phyloP scores from a whole-genome alignment of 345 rosid species.

The Eutrema yunnanense region DNA sequence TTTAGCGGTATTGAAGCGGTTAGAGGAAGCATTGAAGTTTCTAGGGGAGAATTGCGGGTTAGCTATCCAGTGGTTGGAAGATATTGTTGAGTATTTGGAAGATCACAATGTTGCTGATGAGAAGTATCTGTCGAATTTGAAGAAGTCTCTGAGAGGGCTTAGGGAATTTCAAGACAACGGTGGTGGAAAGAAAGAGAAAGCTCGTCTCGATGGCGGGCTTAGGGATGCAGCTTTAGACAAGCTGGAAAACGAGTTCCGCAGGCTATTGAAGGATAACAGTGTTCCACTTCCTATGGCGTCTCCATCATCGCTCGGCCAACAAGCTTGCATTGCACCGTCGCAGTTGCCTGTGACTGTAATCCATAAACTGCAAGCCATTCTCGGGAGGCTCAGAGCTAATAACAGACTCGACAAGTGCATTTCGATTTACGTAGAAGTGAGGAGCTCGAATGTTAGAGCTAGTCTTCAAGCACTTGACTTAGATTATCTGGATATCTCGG shows the following conservation, averaged over 20 bases:
- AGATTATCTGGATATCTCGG: conserved; percentile 89
- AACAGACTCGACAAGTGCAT: conserved; percentile 76
- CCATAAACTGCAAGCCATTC: conserved; percentile 86
- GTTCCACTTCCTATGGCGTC: conserved; percentile 91
- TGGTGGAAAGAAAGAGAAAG: conserved; percentile 21
- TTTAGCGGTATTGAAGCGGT: conserved; percentile 76
- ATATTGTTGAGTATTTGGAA: conserved; percentile 91
- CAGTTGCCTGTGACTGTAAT: conserved; percentile 81
- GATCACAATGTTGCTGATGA: conserved; percentile 80
- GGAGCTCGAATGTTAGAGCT: conserved; percentile 81
- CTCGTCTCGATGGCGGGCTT: conserved; percentile 80
- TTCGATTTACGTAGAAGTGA: conserved; percentile 81
- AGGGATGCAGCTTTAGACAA: conserved; percentile 75
- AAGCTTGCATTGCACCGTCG: conserved; percentile 79
- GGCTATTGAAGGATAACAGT: conserved; percentile 76
- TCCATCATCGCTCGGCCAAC: conserved; percentile 47
- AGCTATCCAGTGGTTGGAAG: conserved; percentile 98
- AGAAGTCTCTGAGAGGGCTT: conserved; percentile 57
- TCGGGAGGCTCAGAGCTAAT: conserved; percentile 83
- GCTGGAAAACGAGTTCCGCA: conserved; percentile 66
- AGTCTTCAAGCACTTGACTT: conserved; percentile 88
- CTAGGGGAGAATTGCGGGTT: conserved; percentile 89
- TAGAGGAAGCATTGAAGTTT: conserved; percentile 89
- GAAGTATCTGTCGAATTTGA: conserved; percentile 59
- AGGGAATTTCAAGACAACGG: conserved; percentile 46